Evolutionary conservation across 2,329 filamentous ascomycete species (phyloP).

Genomic region (Fusarium verrucosum): DNA sequence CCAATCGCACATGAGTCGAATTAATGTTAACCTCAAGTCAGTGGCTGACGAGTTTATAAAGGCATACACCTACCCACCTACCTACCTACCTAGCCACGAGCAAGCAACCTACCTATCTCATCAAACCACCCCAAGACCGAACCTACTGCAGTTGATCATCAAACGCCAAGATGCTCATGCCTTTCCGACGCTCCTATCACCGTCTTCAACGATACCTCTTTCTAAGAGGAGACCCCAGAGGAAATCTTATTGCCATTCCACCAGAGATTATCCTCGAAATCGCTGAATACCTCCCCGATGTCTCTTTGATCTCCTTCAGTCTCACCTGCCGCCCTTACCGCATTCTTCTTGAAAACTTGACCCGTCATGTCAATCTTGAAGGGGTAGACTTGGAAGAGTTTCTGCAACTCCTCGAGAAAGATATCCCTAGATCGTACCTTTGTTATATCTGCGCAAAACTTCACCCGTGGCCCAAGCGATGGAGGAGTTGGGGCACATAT

Average conservation of each 20-base stretch:
- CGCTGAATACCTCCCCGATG: background rate
- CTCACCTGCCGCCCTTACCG: constrained; percentile 5
- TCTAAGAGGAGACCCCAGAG: background rate
- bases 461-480: background rate
- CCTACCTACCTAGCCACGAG: too few species aligned
- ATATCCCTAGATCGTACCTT: background rate
- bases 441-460: constrained; percentile 2
- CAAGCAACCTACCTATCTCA: too few species aligned
- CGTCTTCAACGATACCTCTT: background rate
- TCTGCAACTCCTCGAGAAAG: background rate
- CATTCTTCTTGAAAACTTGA: background rate
- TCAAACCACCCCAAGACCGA: too few species aligned
- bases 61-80: too few species aligned
- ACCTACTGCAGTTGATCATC: accelerated
- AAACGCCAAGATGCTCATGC: background rate
- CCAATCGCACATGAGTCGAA: too few species aligned
- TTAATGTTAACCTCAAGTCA: background rate
- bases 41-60: background rate
- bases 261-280: constrained; percentile 6
- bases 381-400: background rate
- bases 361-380: background rate
- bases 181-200: background rate
- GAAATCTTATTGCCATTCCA: background rate
- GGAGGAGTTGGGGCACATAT: background rate
- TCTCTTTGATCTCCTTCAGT: background rate